phyloP scores from a whole-genome alignment of 2,329 filamentous ascomycete species.

The Colletotrichum acutatum region DNA sequence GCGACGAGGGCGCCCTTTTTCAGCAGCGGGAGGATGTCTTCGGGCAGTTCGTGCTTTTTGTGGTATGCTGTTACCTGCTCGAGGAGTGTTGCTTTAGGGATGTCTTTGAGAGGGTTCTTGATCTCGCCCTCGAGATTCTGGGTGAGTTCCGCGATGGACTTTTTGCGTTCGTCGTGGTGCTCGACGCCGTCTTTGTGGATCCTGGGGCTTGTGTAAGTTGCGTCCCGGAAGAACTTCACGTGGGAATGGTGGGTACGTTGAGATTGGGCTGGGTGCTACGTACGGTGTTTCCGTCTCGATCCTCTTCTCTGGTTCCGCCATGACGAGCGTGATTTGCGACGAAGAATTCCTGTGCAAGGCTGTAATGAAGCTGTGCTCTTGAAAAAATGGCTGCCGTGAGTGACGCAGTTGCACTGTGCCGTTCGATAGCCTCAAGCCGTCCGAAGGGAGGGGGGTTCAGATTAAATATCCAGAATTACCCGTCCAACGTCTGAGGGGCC shows the following conservation, averaged over 20 bases:
- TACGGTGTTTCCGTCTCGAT: constrained; percentile 4
- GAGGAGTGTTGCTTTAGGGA: constrained; percentile 63
- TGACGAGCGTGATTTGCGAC: not conserved
- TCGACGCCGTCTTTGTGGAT: constrained; percentile 1
- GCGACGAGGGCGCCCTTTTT: constrained; percentile 65
- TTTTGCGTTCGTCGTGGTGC: constrained; percentile 1
- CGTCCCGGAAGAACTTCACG: too few species aligned
- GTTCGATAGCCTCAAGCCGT: not conserved
- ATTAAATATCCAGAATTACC: constrained; percentile 4
- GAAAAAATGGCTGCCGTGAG: not conserved
- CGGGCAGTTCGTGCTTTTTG: constrained; percentile 54
- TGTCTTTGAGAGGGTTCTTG: constrained; percentile 61
- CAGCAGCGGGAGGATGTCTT: constrained; percentile 56
- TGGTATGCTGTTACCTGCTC: constrained; percentile 66
- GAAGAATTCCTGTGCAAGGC: not conserved
- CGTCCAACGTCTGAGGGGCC: not conserved
- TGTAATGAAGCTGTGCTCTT: not conserved
- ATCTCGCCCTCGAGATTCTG: constrained; percentile 43
- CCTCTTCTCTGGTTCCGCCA: constrained; percentile 7
- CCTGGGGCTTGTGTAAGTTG: not conserved
- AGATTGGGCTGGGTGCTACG: accelerated
- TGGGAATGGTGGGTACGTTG: not conserved
- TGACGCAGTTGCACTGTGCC: not conserved
- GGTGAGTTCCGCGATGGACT: constrained; percentile 20
- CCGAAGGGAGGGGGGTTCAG: not conserved